Conservation (phyloP, 192 early-diverging fungal genomes). For the Entophlyctis luteolus region DNA sequence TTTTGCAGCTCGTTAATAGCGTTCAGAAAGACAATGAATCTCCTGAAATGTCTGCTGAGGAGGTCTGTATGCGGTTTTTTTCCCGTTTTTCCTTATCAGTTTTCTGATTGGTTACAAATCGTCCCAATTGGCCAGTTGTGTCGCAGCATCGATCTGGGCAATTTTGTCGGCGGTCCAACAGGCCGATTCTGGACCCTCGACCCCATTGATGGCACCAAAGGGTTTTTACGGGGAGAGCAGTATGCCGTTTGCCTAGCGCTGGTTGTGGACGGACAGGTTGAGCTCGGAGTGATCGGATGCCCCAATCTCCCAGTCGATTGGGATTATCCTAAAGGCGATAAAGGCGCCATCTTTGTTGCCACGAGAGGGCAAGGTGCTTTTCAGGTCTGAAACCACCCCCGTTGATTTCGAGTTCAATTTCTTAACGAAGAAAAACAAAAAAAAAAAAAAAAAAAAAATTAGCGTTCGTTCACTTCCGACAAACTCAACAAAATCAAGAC, state of each 20-base stretch:
- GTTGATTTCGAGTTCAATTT: no score
- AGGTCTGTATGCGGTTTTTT: slow-evolving; percentile 41
- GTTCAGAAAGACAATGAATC: slow-evolving; percentile 51
- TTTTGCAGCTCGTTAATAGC: slow-evolving; percentile 73
- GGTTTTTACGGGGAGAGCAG: slow-evolving; percentile 95
- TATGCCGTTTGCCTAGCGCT: slow-evolving; percentile 94
- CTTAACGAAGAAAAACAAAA: no score
- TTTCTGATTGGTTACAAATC: neutral
- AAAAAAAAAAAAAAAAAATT: neutral
- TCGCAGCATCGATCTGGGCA: slow-evolving; percentile 86
- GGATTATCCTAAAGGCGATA: slow-evolving; percentile 56
- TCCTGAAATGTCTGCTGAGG: slow-evolving; percentile 60
- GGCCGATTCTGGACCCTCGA: slow-evolving; percentile 71
- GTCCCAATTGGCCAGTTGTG: no score
- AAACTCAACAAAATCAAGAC: slow-evolving; percentile 66
- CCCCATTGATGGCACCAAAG: slow-evolving; percentile 92
- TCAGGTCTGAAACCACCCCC: slow-evolving; percentile 51
- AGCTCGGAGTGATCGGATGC: slow-evolving; percentile 86
- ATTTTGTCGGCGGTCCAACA: slow-evolving; percentile 68
- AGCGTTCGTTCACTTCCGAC: slow-evolving; percentile 51
- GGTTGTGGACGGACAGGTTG: slow-evolving; percentile 81
- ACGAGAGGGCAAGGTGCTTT: slow-evolving; percentile 86
- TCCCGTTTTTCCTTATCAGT: neutral
- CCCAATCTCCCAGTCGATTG: slow-evolving; percentile 59
- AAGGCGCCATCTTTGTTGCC: slow-evolving; percentile 81